These are phyloP conservation scores for Tolypocladium tundrense DNA, from an alignment of 2,329 filamentous ascomycete species.

Conservation along the genomic window DNA sequence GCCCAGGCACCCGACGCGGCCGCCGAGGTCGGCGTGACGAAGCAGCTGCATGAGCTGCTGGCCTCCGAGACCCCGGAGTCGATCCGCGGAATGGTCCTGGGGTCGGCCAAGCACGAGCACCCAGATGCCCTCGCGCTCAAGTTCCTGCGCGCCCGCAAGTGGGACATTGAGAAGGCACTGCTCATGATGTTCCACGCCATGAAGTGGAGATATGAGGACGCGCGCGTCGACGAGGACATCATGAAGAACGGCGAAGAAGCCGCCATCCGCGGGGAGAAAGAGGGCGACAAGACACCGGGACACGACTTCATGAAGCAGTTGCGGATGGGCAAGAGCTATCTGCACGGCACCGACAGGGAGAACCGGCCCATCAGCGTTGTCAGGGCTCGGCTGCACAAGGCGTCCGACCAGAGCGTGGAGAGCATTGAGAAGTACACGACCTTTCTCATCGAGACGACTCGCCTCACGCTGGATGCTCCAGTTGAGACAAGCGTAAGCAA, in stretches of 20 bases:
- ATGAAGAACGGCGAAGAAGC: conserved; percentile 65
- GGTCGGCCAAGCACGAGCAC: conserved; percentile 90
- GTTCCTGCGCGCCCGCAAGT: conserved; percentile 83
- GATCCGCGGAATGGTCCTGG: conserved; percentile 76
- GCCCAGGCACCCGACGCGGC: conserved; percentile 8
- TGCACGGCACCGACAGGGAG: conserved; percentile 76
- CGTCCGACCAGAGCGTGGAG: conserved; percentile 72
- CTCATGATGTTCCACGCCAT: conserved; percentile 93
- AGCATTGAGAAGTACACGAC: conserved; percentile 84
- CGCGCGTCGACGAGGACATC: conserved; percentile 87
- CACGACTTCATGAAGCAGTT: conserved; percentile 76
- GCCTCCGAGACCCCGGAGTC: conserved; percentile 67
- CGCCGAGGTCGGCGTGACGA: conserved; percentile 43
- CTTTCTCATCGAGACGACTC: conserved; percentile 84
- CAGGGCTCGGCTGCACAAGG: conserved; percentile 69
- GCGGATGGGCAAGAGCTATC: conserved; percentile 83
- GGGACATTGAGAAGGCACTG: conserved; percentile 90
- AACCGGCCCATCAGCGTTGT: conserved; percentile 83
- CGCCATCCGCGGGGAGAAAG: conserved; percentile 49
- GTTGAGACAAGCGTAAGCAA: conserved; percentile 84
- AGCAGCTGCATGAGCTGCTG: conserved; percentile 75
- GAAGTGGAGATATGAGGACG: conserved; percentile 75
- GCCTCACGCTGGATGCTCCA: conserved; percentile 67
- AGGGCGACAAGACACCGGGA: conserved; percentile 51
- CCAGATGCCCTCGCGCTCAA: conserved; percentile 76